A percentile compares a stretch with the other conserved stretches of the same genome.
Conservation (phyloP, 2,329 filamentous ascomycete species). For the Stachybotrys elegans region DNA sequence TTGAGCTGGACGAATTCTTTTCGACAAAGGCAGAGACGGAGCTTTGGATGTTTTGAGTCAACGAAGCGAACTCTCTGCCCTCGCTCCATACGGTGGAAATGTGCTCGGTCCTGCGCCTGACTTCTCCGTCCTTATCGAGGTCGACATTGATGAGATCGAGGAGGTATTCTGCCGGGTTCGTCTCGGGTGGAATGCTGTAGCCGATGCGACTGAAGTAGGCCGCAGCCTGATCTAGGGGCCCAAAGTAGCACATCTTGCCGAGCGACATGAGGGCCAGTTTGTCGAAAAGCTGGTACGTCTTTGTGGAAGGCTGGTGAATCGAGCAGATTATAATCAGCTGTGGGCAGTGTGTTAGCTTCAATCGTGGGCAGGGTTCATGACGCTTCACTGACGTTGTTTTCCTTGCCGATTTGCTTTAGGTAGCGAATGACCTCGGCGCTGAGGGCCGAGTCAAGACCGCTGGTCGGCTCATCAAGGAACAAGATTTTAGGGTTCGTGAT, state of each 20-base stretch:
- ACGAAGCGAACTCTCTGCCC: not conserved
- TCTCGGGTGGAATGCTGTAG: slow-evolving; percentile 60
- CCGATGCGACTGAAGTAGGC: slow-evolving; percentile 60
- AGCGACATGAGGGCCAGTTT: slow-evolving; percentile 68
- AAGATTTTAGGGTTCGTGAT: slow-evolving; percentile 77
- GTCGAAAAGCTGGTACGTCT: slow-evolving; percentile 76
- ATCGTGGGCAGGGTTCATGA: too few species aligned
- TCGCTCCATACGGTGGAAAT: not conserved
- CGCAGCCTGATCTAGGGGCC: slow-evolving; percentile 52
- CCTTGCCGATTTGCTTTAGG: slow-evolving; percentile 59
- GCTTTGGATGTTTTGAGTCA: slow-evolving; percentile 18
- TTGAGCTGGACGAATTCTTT: too few species aligned
- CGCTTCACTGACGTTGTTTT: slow-evolving; percentile 53
- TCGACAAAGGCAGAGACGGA: too few species aligned
- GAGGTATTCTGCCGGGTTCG: slow-evolving; percentile 76
- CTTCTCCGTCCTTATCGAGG: slow-evolving; percentile 49
- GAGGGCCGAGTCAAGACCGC: slow-evolving; percentile 73
- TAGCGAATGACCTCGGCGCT: slow-evolving; percentile 74
- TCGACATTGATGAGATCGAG: slow-evolving; percentile 77
- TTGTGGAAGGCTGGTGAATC: slow-evolving; percentile 80
- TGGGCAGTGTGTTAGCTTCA: too few species aligned
- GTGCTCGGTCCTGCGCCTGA: not conserved
- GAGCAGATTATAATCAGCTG: slow-evolving; percentile 69
- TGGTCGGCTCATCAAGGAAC: slow-evolving; percentile 81
- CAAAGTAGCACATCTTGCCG: slow-evolving; percentile 70